phyloP scores from a whole-genome alignment of 108 stramenopile genomes.

The Pseudonitzschia delicatissima region DNA sequence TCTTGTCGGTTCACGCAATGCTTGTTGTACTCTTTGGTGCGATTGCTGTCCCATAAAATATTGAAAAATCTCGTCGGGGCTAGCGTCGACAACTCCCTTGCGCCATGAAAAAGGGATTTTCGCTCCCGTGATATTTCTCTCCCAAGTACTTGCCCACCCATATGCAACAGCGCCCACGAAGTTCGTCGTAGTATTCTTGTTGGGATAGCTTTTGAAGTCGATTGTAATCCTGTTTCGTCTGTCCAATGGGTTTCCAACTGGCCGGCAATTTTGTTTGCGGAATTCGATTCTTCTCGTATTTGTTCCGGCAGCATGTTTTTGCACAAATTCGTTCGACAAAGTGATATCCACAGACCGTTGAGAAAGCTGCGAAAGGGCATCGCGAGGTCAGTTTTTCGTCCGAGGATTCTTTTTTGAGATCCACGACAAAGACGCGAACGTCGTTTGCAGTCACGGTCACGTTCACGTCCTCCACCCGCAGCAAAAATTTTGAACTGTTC shows the following conservation, averaged over 20 bases:
- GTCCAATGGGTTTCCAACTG: slow-evolving; percentile 46
- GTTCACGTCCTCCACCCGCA: slow-evolving; percentile 44
- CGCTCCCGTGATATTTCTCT: slow-evolving; percentile 23
- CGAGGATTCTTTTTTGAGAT: slow-evolving; percentile 23
- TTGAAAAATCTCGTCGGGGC: slow-evolving; percentile 33
- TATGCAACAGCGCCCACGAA: slow-evolving; percentile 30
- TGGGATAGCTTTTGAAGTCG: slow-evolving; percentile 5
- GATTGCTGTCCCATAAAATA: slow-evolving; percentile 45
- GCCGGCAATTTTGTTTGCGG: neutral
- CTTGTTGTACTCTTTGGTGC: slow-evolving; percentile 53
- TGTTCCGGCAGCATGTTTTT: neutral
- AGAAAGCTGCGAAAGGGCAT: slow-evolving; percentile 22
- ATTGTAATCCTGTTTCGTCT: slow-evolving; percentile 26
- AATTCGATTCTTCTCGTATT: neutral
- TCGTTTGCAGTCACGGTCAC: slow-evolving; percentile 9
- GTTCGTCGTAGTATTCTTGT: slow-evolving; percentile 21
- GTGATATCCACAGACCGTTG: slow-evolving; percentile 19
- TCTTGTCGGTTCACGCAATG: slow-evolving; percentile 38
- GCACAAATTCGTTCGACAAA: slow-evolving; percentile 14
- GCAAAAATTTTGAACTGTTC: slow-evolving; percentile 27
- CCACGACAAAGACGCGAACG: slow-evolving; percentile 21
- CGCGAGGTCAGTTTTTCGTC: slow-evolving; percentile 13
- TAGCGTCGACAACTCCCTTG: slow-evolving; percentile 38
- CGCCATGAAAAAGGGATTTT: slow-evolving; percentile 39
- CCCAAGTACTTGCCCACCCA: slow-evolving; percentile 37